Base-by-base conservation (phyloP, 1,284 basidiomycete species). In the Trichosporon inkin region DNA sequence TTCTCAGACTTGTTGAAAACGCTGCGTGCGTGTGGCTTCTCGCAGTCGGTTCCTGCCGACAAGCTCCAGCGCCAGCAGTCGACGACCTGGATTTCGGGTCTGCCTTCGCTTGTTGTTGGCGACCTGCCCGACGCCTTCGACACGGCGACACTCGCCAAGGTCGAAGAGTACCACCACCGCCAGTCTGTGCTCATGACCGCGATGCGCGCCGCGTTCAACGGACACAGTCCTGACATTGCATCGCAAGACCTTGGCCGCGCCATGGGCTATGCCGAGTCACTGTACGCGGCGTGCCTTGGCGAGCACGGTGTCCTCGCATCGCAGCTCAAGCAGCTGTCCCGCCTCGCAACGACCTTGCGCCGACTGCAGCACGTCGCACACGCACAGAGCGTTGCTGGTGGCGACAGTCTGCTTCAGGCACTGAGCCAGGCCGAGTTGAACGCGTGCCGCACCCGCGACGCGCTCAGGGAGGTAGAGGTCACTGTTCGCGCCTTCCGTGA, bases 1-100 rank as follows among this genome's bases (percentile, higher is more conserved):
- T 94, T 88, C 85, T 86, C 88, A 28, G 92, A 98, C 72, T 81
- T 98, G 19, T 81, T 97, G 64, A 95, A 92, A 78, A 90, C 94
- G 71, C 81, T 98, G 38, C 90, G 90, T 70, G 84, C 84, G 1
- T 81, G 86, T 32, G 96, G 96, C 6, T 82, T 98, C 60, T 82
- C 90, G 0, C 78, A 82, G 22, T 88, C 85, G 60, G 80, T 91
- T 24, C 88, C 87, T 66, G 84, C 90, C 1, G 88, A 92, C 39
- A 74, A 88, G 51, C 81, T 91, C 6, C 79, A 80, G 10, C 83
- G 80, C 53, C 87, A 92, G 67, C 79, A 81, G 51, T 86, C 86
- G 62, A 74, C 80, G n/a, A 79, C 81, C 47, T 87, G 87, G 86
- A 78, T 91, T 40, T 79, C 86, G 69, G 83, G 87, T 70, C 39